Percentiles rank a stretch among this genome's conserved stretches.
Conservation (phyloP, 2,329 filamentous ascomycete genomes). For the Pyricularia pennisetigena region DNA sequence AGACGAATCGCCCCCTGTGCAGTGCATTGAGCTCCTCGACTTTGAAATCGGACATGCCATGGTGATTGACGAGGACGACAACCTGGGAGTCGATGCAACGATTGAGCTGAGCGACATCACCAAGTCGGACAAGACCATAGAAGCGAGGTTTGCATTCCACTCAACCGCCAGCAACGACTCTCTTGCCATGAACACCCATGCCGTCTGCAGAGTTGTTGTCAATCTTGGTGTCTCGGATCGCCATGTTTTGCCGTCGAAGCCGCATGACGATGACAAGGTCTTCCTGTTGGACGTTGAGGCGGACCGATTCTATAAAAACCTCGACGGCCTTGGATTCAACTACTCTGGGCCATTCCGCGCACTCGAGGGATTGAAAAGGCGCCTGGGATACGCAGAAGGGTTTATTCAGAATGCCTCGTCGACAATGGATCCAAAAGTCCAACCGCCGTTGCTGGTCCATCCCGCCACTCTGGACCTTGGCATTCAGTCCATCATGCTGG, state of each 20-base stretch:
- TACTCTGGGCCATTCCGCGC: constrained; percentile 2
- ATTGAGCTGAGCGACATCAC: not conserved
- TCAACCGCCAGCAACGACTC: not conserved
- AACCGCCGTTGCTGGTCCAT: constrained; percentile 17
- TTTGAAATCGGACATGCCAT: not conserved
- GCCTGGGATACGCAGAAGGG: not conserved
- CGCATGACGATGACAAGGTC: not conserved
- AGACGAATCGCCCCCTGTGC: not conserved
- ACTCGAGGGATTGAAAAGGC: not conserved
- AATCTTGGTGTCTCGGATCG: not conserved
- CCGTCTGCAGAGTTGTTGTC: not conserved
- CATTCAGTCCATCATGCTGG: constrained; percentile 23
- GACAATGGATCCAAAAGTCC: not conserved
- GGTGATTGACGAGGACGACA: not conserved
- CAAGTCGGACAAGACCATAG: not conserved
- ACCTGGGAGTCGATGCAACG: not conserved
- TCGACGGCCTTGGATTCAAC: not conserved
- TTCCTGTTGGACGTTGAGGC: not conserved
- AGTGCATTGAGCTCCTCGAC: not conserved
- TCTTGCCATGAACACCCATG: not conserved
- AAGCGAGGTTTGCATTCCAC: not conserved
- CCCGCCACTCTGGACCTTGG: constrained; percentile 23
- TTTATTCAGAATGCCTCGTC: not conserved
- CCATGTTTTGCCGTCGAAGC: not conserved
- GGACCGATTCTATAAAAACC: not conserved